phyloP scores from a whole-genome alignment of 495 filamentous ascomycete species.

The Cairneyella variabilis region DNA sequence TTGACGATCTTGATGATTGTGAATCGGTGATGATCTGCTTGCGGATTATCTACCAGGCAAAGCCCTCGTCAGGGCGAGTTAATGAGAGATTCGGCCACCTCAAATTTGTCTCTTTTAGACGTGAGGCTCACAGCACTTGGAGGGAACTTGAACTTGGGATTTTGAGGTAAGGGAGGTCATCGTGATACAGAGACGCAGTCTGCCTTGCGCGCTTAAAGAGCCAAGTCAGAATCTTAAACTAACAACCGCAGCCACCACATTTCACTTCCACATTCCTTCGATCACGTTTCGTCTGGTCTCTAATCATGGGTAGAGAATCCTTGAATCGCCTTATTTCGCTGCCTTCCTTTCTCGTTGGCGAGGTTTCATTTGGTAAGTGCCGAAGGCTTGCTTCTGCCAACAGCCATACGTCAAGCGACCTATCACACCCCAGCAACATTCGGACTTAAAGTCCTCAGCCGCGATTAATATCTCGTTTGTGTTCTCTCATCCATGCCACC shows the following conservation, averaged over 20 bases:
- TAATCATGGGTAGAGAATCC: too few species aligned
- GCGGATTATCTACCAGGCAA: constrained; percentile 23
- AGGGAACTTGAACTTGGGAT: too few species aligned
- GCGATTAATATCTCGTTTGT: too few species aligned
- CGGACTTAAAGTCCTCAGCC: constrained; percentile 10
- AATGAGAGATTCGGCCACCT: constrained; percentile 34
- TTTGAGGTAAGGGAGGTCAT: constrained; percentile 1
- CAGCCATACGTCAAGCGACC: neutral
- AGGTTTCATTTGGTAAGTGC: neutral
- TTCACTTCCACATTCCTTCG: neutral
- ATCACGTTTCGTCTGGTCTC: too few species aligned
- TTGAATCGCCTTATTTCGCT: too few species aligned
- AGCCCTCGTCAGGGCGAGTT: constrained; percentile 22
- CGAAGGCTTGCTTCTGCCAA: neutral
- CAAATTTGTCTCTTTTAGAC: constrained; percentile 7
- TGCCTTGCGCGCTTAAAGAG: neutral
- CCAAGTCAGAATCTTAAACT: neutral
- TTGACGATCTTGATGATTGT: constrained; percentile 26
- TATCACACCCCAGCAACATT: constrained; percentile 3
- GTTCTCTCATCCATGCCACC: too few species aligned
- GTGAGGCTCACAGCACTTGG: too few species aligned
- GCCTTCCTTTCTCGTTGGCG: neutral
- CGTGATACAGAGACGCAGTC: neutral
- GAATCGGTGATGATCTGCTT: constrained; percentile 22
- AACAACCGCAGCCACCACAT: neutral